Conservation (phyloP, 768 basidiomycete species). For the Termitomyces sp. region DNA sequence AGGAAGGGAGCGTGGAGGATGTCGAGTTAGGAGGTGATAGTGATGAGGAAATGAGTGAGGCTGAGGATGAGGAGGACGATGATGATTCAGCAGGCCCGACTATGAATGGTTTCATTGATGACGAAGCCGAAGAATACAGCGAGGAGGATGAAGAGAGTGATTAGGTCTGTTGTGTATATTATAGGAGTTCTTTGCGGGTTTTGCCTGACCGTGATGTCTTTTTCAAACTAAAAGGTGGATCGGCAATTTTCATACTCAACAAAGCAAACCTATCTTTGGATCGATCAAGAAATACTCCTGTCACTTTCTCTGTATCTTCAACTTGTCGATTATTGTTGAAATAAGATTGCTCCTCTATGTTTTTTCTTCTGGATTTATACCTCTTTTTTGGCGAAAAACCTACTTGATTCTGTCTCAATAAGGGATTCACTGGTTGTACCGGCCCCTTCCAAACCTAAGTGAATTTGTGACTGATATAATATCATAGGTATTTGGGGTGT, state of each 20-base stretch:
- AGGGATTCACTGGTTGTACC: neutral
- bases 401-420: neutral
- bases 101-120: constrained; percentile 55
- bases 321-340: too few species aligned
- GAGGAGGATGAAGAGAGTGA: constrained; percentile 50
- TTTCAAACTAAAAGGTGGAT: too few species aligned
- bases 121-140: constrained; percentile 55
- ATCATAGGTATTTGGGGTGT: neutral
- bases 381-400: neutral
- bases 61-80: constrained; percentile 39
- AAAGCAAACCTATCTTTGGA: too few species aligned
- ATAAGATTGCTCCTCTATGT: too few species aligned
- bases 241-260: too few species aligned
- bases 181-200: neutral
- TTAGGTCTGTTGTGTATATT: constrained; percentile 20
- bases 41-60: constrained; percentile 37
- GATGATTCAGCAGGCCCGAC: constrained; percentile 40
- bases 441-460: too few species aligned
- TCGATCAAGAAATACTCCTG: too few species aligned
- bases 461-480: neutral
- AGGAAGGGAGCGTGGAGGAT: constrained; percentile 76
- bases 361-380: neutral
- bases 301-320: too few species aligned
- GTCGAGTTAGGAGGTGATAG: constrained; percentile 69
- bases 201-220: neutral